Evolutionary conservation across 257 asterid species (phyloP), one percentile per base, ranked within the genome.

Genomic region (Fraxinus quadrangulata): DNA sequence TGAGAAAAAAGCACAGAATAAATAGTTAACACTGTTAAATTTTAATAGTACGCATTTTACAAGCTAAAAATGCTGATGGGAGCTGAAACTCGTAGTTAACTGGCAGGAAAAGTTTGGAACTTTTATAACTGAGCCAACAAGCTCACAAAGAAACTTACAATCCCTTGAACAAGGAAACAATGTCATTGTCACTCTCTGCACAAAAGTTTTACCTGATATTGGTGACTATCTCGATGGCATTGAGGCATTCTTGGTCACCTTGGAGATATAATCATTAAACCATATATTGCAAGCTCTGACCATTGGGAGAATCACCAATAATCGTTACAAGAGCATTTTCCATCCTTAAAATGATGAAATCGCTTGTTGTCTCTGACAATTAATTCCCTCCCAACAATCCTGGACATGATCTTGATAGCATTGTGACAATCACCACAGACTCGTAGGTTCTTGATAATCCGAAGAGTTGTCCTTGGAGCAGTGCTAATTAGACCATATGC

Each of bases 331-430:
- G 98, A 93, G 86, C 99, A 95, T 82, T 93, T 91, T 5, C 98
- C 97, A 70, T 90, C 94, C 90, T 91, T 91, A 83, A 93, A 95
- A 85, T 91, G 99, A 87, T 95, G 98, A 79, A 95, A 95, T 76
- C 97, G 83, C 74, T 91, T 95, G 84, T 93, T 91, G 76, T 95
- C 99, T 73, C 98, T 84, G 34, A 93, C 98, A 79, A 93, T 95
- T 72, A 95, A 79, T 84, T 93, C 97, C 78, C 99, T 88, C 83
- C 99, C 99, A 26, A 93, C 99, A 49, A 95, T 92, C 83, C 98
- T 91, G 24, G 98, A 95, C 99, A 95, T 93, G 83, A 93, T 93
- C 84, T 93, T 95, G 87, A 95, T 93, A 47, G 96, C 96, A 85
- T 89, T 93, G 84, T 93, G 98, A 80, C 98, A 94, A 81, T 94